Evolutionary conservation across 2,329 filamentous ascomycete species (phyloP), one percentile per base, ranked within the genome.

Genomic region (Paraconiothyrium sp.): DNA sequence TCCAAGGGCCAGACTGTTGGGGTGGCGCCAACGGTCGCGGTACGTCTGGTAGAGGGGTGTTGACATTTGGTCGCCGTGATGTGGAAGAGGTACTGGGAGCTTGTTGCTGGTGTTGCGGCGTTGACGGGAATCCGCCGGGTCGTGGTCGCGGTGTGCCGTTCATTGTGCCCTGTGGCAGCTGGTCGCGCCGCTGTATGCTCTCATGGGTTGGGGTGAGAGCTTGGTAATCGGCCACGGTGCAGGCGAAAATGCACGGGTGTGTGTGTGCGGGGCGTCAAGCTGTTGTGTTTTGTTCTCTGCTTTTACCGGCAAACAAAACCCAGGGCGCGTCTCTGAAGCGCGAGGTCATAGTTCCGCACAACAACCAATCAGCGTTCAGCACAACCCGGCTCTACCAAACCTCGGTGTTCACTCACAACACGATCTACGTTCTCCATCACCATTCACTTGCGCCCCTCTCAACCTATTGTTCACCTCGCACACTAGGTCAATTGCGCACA

Each of bases 91-190:
- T 62, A 62, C 66, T 70, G 39, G 70, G 70, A 52, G 68, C 73
- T 59, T 68, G 67, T 72, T 83, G 85, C 14, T 35, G 30, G 32
- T 34, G 47, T 71, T 84, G 85, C 73, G 92, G 92, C 70, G 92
- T 94, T 74, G 88, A 84, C 77, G 92, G 92, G 77, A 90, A 95
- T 75, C 90, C 91, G 85, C 77, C 78, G 49, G 91, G 93, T 83
- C 90, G 88, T 83, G 93, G 84, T 83, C 89, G 90, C 90, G 92
- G 92, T 83, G 92, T 95, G 80, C 85, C 86, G 87, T 88, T 92
- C 92, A 94, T 94, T 81, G 88, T 88, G 90, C 90, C 69, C 67
- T 59, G 70, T 63, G 65, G 65, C 66, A 64, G 67, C 61, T 51
- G 55, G 57, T 48, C n/a, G 54, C 61, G 54, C 39, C 24, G 52